Evolutionary conservation across 2,329 filamentous ascomycete genomes (phyloP), one percentile per base, ranked within the genome.

Genomic region (Cladorrhinum sp.): DNA sequence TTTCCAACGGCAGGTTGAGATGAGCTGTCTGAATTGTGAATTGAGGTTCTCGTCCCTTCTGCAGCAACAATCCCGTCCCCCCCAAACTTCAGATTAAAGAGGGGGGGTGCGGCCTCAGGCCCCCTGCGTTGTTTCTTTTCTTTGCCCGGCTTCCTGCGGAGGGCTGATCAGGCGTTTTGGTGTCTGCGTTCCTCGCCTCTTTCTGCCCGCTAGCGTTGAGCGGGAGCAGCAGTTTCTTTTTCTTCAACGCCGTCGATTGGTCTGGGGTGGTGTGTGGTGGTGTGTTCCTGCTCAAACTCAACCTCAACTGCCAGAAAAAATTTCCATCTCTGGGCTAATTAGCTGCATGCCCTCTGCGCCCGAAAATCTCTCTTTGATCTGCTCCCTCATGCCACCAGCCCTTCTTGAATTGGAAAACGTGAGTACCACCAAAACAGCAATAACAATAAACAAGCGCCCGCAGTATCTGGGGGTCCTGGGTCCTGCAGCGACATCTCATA

Each of bases 111-210:
- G 62, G 59, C 62, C 60, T 60, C 59, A 61, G 62, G 59, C 61
- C 18, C 39, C 55, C 23, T 51, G 54, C 18, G 59, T 39, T 53
- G 26, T 56, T 46, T 46, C 18, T 46, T 46, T 20, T 46, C 39
- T 57, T 42, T 51, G 54, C 18, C 54, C 59, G 59, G 59, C 48
- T 53, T 58, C 54, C 39, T 59, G 55, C 42, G 39, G 57, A 57
- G 52, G 39, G 59, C 56, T 60, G 61, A 67, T 66, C 65, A 67
- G 63, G 63, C 60, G 62, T 67, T 68, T 65, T 65, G 57, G 50
- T 55, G 58, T 36, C 55, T 63, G 57, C 54, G 48, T 67, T 65
- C 58, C 59, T 65, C 58, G 61, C 60, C 60, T 63, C 60, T 54
- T 54, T 50, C 57, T 55, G 55, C 55, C 53, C 49, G 49, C 57